These are phyloP conservation scores for Pittosporum tobira DNA, from an alignment of 129 eudicot genomes.

Conservation along the genomic window DNA sequence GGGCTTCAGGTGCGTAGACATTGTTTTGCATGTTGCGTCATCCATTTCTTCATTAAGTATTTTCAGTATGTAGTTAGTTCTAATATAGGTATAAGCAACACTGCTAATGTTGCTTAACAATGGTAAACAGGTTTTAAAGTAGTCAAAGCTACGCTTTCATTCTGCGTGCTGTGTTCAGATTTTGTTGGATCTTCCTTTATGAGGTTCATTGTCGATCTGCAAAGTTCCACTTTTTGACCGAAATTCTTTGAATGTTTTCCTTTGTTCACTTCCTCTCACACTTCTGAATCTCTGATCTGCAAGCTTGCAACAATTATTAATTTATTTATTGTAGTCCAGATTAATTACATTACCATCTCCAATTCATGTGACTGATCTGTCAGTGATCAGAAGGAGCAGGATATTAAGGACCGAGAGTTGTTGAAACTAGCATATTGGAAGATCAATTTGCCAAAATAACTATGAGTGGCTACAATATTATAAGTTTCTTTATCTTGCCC, in stretches of 20 bases:
- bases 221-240: not conserved
- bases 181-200: not conserved
- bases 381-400: not conserved
- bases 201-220: no score
- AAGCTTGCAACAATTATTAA: not conserved
- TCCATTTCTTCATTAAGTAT: not conserved
- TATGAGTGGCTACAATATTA: no score
- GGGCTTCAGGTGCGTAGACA: conserved; percentile 73
- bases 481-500: no score
- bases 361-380: not conserved
- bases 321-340: not conserved
- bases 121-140: not conserved
- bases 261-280: not conserved
- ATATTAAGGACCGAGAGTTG: no score
- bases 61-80: not conserved
- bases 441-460: no score
- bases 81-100: not conserved
- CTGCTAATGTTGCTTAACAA: not conserved
- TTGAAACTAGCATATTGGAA: no score
- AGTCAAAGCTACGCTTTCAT: not conserved
- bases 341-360: no score
- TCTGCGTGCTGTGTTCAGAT: not conserved
- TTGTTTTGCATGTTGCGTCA: conserved; percentile 1
- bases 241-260: not conserved
- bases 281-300: not conserved